phyloP scores from a whole-genome alignment of 1,284 basidiomycete genomes.

The Cutaneotrichosporon sp. region DNA sequence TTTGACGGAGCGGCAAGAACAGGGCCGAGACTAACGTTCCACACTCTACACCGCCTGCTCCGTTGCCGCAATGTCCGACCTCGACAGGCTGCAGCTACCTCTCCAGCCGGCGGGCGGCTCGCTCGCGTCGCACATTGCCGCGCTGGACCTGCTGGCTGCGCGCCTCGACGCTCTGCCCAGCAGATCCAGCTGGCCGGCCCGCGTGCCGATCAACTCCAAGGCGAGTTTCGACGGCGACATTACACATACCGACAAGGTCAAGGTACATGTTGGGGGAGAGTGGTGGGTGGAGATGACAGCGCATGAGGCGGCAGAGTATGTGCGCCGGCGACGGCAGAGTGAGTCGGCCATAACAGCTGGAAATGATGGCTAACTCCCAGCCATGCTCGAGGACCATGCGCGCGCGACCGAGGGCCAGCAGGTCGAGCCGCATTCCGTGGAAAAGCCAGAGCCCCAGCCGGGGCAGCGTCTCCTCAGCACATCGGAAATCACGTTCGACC shows the following conservation, averaged over 20 bases:
- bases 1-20: no score
- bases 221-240: slow-evolving; percentile 33
- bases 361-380: slow-evolving; percentile 6
- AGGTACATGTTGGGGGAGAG: slow-evolving; percentile 29
- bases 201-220: slow-evolving; percentile 34
- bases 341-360: slow-evolving; percentile 9
- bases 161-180: slow-evolving; percentile 20
- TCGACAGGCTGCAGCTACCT: slow-evolving; percentile 18
- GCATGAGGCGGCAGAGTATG: slow-evolving; percentile 31
- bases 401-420: slow-evolving; percentile 18
- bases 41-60: no score
- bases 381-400: slow-evolving; percentile 25
- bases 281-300: slow-evolving; percentile 43
- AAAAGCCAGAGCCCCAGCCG: background rate
- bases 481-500: slow-evolving; percentile 9
- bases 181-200: slow-evolving; percentile 25
- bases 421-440: background rate
- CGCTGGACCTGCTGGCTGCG: slow-evolving; percentile 30
- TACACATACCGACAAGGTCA: slow-evolving; percentile 33
- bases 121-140: slow-evolving; percentile 26
- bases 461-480: slow-evolving; percentile 1
- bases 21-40: no score
- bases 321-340: slow-evolving; percentile 30
- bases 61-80: no score
- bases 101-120: slow-evolving; percentile 24